phyloP scores from a whole-genome alignment of 2,329 filamentous ascomycete species.

The Amylocarpus encephaloides region DNA sequence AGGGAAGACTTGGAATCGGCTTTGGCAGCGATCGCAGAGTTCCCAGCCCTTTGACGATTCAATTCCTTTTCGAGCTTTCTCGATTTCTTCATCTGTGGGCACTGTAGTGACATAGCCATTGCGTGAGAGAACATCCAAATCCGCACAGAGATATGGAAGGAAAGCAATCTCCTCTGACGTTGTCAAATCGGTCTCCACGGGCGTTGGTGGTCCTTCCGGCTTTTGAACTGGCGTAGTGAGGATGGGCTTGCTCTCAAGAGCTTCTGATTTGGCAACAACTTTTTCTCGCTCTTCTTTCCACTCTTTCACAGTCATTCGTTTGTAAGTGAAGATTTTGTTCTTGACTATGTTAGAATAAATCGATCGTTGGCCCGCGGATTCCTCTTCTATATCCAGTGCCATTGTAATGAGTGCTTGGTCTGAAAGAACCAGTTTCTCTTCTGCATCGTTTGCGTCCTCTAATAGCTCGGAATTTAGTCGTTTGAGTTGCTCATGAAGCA shows the following conservation, averaged over 20 bases:
- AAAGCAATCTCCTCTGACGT: slow-evolving; percentile 61
- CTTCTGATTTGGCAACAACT: slow-evolving; percentile 36
- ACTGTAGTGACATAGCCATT: slow-evolving; percentile 69
- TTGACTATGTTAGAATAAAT: slow-evolving; percentile 84
- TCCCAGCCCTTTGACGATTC: slow-evolving; percentile 71
- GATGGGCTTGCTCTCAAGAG: slow-evolving; percentile 31
- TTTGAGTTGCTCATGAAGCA: slow-evolving; percentile 59
- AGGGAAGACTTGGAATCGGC: slow-evolving; percentile 87
- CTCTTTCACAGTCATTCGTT: slow-evolving; percentile 63
- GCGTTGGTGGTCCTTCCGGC: slow-evolving; percentile 37
- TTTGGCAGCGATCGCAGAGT: slow-evolving; percentile 77
- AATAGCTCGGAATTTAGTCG: slow-evolving; percentile 59
- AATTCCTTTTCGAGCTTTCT: slow-evolving; percentile 58
- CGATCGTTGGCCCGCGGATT: slow-evolving; percentile 58
- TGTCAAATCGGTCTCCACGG: slow-evolving; percentile 64
- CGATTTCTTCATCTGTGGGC: slow-evolving; percentile 61
- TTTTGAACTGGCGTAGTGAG: slow-evolving; percentile 26
- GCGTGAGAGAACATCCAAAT: slow-evolving; percentile 54
- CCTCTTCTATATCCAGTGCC: slow-evolving; percentile 73
- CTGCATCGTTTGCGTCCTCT: slow-evolving; percentile 43
- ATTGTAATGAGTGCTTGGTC: slow-evolving; percentile 62
- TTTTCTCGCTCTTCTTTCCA: slow-evolving; percentile 61
- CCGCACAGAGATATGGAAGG: slow-evolving; percentile 55
- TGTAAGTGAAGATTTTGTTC: slow-evolving; percentile 68
- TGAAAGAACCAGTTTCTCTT: slow-evolving; percentile 50